Base-by-base conservation (phyloP, 78 protist species). In the Dictyostelium intermedium region DNA sequence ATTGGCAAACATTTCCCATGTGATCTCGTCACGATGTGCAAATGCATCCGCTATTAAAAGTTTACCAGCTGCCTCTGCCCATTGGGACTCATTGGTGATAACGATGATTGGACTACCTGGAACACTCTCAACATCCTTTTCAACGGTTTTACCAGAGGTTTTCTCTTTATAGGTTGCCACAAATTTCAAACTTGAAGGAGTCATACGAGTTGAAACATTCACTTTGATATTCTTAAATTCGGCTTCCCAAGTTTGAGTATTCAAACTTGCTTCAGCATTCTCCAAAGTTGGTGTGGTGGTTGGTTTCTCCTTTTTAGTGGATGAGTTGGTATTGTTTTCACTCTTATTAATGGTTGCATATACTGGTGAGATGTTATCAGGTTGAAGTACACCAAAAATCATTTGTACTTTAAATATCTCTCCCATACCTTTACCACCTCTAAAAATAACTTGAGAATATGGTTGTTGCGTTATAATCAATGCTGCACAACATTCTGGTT, bases 21-120 rank as follows among this genome's bases (percentile, higher is more conserved):
- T 45, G 20, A 92, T 85, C 45, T 92, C 96, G 11, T 84, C 80
- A 16, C 53, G 61, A 32, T 72, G 74, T 10, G 45, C 86, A 81
- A 94, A 94, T 8, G 86, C 87, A 35, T 84, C 91, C 41, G 72
- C 80, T 14, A 47, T 70, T 32, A 94, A 80, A 20, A 94, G 84
- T 86, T 85, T 84, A 70, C 91, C 91, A 25, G 96, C 92, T 37
- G 96, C 96, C 50, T 86, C 92, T 16, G 96, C 74, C 96, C 96
- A 94, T 70, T 94, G 96, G 5, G 78, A 41, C 30, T 94, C 96
- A 39, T 94, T 94, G 27, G 96, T 94, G n/a, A 94, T 94, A 0
- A 94, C 96, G 5, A 94, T 79, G 5, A 94, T 30, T 35, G 96
- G 92, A 23, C 61, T 76, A 14, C 87, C 45, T 27, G 87, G 92